Base-by-base conservation (phyloP, 192 early-diverging fungal genomes). In the Podila verticillata region DNA sequence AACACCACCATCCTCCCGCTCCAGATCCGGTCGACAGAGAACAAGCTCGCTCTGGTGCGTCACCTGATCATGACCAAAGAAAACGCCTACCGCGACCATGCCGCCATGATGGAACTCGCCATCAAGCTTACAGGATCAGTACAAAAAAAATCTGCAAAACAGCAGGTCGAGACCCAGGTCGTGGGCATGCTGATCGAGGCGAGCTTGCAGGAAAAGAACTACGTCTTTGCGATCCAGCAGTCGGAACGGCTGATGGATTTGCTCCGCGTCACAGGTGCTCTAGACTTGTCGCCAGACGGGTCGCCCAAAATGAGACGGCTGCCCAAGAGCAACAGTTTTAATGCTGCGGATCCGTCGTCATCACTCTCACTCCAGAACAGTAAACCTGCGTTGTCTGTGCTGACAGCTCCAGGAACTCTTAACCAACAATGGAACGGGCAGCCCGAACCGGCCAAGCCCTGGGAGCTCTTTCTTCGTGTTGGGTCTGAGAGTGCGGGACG, bases 121-220 rank as follows among this genome's bases (percentile, higher is more conserved):
- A 77, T 88, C 35, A 86, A 86, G 63, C 74, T 81, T 10, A 80
- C 77, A 5, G 77, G 77, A 3, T 30, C 67, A 4, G 70, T 65
- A 19, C 77, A 48, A 31, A 80, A 80, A 35, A 80, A 72, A 48
- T 24, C 59, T 1, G 22, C 57, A 2, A 64, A 70, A 30, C 64
- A 68, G 19, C 73, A 75, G 5, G 83, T 82, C 26, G 88, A 88
- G 65, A 84, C 89, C 29, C 84, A 83, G 20, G 89, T 90, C 9
- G 81, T 91, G 20, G 86, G 83, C 7, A 90, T 91, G 86, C 75
- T 92, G 10, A 89, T 91, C 19, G 83, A 85, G 56, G 83, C 89
- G 28, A 90, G 91, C 20, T 77, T 94, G 36, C 86, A 84, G 48
- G 84, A 86, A 56, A 75, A 81, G 61, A 86, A 92, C 49, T 83